Percentiles rank a stretch among this genome's conserved stretches.
Evolutionary conservation across 164 flowering plant species (phyloP).

Genomic region (Macadamia integrifolia): DNA sequence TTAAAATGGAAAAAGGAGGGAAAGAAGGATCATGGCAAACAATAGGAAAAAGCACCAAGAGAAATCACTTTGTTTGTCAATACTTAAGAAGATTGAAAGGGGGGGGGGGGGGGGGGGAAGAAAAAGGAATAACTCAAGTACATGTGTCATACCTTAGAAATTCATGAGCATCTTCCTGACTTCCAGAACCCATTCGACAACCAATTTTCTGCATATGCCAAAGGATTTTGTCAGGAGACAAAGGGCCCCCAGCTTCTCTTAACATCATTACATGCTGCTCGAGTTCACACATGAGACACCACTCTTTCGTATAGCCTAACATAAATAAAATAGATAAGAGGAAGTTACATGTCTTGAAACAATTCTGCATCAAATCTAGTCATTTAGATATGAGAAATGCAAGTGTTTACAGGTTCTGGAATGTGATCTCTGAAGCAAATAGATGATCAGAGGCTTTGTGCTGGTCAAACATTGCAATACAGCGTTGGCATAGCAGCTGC

Average conservation of each 20-base stretch:
- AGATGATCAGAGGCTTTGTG: slow-evolving; percentile 72
- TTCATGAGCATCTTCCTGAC: slow-evolving; percentile 96
- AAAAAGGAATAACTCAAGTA: not conserved
- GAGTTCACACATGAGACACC: slow-evolving; percentile 91
- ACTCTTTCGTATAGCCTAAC: slow-evolving; percentile 51
- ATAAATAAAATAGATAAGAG: not conserved
- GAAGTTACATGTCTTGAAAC: not conserved
- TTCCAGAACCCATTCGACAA: slow-evolving; percentile 75
- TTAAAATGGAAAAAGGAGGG: no score
- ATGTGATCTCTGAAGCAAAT: slow-evolving; percentile 65
- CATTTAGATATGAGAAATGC: not conserved
- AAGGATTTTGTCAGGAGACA: slow-evolving; percentile 64
- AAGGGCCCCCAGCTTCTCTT: slow-evolving; percentile 55
- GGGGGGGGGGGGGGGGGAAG: slow-evolving; percentile 6
- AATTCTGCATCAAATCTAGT: not conserved
- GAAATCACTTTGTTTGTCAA: not conserved
- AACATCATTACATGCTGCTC: slow-evolving; percentile 59
- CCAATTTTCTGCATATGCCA: slow-evolving; percentile 50
- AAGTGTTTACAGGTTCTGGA: slow-evolving; percentile 53
- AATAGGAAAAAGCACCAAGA: not conserved
- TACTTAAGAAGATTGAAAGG: not conserved
- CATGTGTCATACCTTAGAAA: slow-evolving; percentile 57
- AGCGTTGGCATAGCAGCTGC: slow-evolving; percentile 96
- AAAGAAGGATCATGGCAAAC: slow-evolving; percentile 7
- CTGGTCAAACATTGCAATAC: slow-evolving; percentile 77